These are phyloP conservation scores for Fusarium albosuccineum DNA, from an alignment of 2,329 filamentous ascomycete genomes.

Conservation along the genomic window DNA sequence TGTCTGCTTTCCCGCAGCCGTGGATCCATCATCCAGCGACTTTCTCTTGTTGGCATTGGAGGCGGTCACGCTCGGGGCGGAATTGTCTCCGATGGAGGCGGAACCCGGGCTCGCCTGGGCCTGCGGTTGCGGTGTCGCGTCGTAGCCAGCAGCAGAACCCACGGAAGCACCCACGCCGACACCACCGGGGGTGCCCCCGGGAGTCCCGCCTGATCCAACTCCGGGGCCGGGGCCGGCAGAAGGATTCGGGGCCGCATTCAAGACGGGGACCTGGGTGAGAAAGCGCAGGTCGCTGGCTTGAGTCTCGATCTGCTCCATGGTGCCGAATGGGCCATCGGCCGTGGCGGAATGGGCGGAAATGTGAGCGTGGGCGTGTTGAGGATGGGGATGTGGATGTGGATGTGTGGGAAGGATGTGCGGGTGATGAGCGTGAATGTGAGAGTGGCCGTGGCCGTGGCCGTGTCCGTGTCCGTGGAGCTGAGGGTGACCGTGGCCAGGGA, in stretches of 20 bases:
- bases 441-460: constrained; percentile 16
- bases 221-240: constrained; percentile 40
- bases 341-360: constrained; percentile 17
- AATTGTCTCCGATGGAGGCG: constrained; percentile 63
- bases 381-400: constrained; percentile 19
- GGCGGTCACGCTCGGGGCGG: constrained; percentile 53
- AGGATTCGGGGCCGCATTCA: constrained; percentile 39
- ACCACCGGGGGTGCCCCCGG: constrained; percentile 36
- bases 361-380: constrained; percentile 10
- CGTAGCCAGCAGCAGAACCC: constrained; percentile 50
- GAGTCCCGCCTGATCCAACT: constrained; percentile 32
- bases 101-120: constrained; percentile 54
- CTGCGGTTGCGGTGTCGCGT: constrained; percentile 49
- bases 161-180: constrained; percentile 42
- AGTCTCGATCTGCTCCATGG: constrained; percentile 67
- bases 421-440: constrained; percentile 23
- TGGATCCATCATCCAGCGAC: constrained; percentile 57
- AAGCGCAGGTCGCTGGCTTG: constrained; percentile 68
- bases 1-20: constrained; percentile 60
- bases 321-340: constrained; percentile 41
- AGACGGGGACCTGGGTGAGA: constrained; percentile 57
- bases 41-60: constrained; percentile 53
- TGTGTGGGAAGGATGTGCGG: constrained; percentile 12
- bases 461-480: constrained; percentile 14
- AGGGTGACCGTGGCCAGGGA: no score